These are phyloP conservation scores for Tilletia walkeri DNA, from an alignment of 1,284 basidiomycete species.

Conservation along the genomic window DNA sequence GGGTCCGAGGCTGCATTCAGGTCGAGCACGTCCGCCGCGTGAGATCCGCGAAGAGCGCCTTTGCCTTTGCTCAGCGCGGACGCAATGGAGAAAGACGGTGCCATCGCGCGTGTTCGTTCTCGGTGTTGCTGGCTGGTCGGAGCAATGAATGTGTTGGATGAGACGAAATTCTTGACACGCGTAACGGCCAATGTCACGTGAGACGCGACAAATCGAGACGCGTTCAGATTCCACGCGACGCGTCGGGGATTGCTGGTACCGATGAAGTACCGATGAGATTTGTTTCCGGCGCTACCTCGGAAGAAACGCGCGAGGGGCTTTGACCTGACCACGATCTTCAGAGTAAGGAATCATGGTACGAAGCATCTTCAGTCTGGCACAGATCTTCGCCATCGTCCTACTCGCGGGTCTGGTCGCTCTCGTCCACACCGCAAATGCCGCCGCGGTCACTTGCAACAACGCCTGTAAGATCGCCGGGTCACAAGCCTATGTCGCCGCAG, in stretches of 20 bases:
- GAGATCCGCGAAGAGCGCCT: not conserved
- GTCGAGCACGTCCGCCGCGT: not conserved
- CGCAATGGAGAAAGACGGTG: not conserved
- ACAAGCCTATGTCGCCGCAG: constrained; percentile 7
- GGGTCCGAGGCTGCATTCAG: constrained; percentile 46
- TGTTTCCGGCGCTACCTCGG: too few species aligned
- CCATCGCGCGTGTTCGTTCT: not conserved
- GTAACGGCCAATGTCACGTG: too few species aligned
- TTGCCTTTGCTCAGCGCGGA: constrained; percentile 15
- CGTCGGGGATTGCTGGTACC: too few species aligned
- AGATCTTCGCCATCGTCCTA: not conserved
- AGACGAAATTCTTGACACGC: too few species aligned
- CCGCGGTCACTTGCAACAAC: not conserved
- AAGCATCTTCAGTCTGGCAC: not conserved
- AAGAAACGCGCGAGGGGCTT: too few species aligned
- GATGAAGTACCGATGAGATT: too few species aligned
- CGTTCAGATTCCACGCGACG: too few species aligned
- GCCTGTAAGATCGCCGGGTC: not conserved
- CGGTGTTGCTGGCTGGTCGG: not conserved
- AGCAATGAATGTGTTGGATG: not conserved
- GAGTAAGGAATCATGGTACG: not conserved
- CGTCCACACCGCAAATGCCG: not conserved
- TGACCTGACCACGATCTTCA: too few species aligned
- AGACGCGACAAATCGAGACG: too few species aligned
- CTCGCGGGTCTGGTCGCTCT: not conserved